Conservation (phyloP, 2,329 filamentous ascomycete species). For the Trichoderma lentiforme region DNA sequence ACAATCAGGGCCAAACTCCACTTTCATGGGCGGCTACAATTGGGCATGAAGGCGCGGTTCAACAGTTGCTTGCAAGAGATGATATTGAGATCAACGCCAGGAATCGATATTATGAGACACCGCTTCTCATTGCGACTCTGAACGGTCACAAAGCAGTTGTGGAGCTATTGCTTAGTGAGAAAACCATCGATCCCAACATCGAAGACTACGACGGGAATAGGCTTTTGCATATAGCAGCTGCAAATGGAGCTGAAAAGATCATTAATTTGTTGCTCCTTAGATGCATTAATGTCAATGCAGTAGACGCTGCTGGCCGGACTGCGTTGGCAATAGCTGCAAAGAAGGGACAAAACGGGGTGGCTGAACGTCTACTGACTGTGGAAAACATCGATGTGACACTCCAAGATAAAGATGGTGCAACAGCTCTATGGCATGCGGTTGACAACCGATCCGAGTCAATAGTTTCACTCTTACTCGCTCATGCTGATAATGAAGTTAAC, state of each 20-base stretch:
- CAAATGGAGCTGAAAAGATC: too few relatives aligned
- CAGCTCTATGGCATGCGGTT: background rate
- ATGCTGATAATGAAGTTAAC: background rate
- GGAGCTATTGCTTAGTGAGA: background rate
- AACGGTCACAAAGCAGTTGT: background rate
- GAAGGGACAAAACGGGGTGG: background rate
- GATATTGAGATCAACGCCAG: background rate
- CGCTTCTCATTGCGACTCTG: background rate
- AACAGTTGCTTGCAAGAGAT: too few relatives aligned
- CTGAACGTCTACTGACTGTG: too few relatives aligned
- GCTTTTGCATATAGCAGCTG: too few relatives aligned
- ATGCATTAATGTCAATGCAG: background rate
- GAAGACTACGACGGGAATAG: background rate
- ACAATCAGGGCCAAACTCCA: too few relatives aligned
- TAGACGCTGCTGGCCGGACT: too few relatives aligned
- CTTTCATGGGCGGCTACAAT: too few relatives aligned
- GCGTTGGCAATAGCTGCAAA: background rate
- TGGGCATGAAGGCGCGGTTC: too few relatives aligned
- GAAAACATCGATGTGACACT: too few relatives aligned
- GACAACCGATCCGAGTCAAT: background rate
- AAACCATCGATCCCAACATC: background rate
- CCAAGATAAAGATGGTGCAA: background rate
- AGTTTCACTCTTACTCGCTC: background rate
- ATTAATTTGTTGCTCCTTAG: too few relatives aligned
- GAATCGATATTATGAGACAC: background rate